Percentiles rank a stretch among this genome's conserved stretches.
These are phyloP conservation scores for Emergomyces pasteurianus DNA, from an alignment of 2,329 filamentous ascomycete genomes.

Conservation along the genomic window DNA sequence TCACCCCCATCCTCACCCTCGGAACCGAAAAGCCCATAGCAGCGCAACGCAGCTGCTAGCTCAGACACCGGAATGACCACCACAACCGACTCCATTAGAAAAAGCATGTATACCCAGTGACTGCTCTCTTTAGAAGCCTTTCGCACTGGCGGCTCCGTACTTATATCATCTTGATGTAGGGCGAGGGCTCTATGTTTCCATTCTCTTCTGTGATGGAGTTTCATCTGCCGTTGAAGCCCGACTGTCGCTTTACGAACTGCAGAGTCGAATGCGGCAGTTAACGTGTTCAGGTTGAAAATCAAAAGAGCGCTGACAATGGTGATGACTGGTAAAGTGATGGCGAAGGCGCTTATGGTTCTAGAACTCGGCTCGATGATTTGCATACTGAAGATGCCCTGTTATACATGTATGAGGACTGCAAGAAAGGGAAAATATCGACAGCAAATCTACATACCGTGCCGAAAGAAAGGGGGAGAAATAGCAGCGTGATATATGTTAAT, in stretches of 20 bases:
- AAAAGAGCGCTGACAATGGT: constrained; percentile 4
- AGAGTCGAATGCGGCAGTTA: constrained; percentile 3
- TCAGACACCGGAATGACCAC: constrained; percentile 4
- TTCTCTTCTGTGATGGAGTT: constrained; percentile 4
- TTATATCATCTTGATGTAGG: constrained; percentile 2
- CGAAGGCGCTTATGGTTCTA: constrained; percentile 3
- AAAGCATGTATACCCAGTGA: constrained; percentile 5
- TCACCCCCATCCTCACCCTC: not conserved
- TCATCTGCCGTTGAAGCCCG: constrained; percentile 3
- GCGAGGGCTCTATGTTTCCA: constrained; percentile 5
- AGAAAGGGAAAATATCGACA: not conserved
- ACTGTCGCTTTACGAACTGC: not conserved
- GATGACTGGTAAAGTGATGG: constrained; percentile 5
- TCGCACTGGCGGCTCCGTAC: constrained; percentile 2
- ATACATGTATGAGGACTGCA: not conserved
- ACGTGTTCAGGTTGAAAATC: constrained; percentile 5
- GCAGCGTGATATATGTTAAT: constrained; percentile 13
- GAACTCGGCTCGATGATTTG: constrained; percentile 1
- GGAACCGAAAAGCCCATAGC: not conserved
- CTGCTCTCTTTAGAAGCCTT: constrained; percentile 5
- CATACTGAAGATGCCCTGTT: constrained; percentile 6
- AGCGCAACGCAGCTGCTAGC: not conserved
- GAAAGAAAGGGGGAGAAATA: constrained; percentile 14
- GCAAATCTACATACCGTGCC: constrained; percentile 4
- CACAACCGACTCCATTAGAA: not conserved